Conservation (phyloP, 2,329 filamentous ascomycete species). For the Catunica adiposa region DNA sequence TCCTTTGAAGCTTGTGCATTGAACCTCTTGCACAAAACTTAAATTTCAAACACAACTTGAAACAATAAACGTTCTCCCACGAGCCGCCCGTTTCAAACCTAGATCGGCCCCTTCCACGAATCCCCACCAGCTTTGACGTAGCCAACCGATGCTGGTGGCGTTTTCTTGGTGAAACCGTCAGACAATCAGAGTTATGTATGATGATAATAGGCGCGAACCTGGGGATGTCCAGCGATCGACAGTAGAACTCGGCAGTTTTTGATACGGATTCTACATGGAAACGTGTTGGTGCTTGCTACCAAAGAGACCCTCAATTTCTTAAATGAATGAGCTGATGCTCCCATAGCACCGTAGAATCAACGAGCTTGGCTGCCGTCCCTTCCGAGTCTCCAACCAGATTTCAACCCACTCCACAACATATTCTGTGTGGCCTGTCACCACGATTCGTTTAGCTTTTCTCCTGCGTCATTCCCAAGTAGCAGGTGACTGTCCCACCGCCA, state of each 20-base stretch:
- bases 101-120: not conserved
- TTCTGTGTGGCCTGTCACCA: not conserved
- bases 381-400: not conserved
- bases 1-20: too few relatives aligned
- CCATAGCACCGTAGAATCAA: too few relatives aligned
- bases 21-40: not conserved
- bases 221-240: too few relatives aligned
- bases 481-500: not conserved
- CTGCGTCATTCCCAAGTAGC: not conserved
- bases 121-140: not conserved
- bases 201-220: too few relatives aligned
- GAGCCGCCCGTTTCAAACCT: not conserved
- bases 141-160: not conserved
- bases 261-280: too few relatives aligned
- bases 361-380: too few relatives aligned
- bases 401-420: not conserved
- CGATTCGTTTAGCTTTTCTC: slow-evolving; percentile 1
- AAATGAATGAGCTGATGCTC: too few relatives aligned
- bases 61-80: not conserved
- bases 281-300: too few relatives aligned
- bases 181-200: not conserved
- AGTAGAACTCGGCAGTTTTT: too few relatives aligned
- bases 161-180: not conserved
- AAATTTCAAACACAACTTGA: slow-evolving; percentile 1
- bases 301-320: too few relatives aligned